Evolutionary conservation across 1,284 basidiomycete species (phyloP).

Genomic region (Gymnopus androsaceus): DNA sequence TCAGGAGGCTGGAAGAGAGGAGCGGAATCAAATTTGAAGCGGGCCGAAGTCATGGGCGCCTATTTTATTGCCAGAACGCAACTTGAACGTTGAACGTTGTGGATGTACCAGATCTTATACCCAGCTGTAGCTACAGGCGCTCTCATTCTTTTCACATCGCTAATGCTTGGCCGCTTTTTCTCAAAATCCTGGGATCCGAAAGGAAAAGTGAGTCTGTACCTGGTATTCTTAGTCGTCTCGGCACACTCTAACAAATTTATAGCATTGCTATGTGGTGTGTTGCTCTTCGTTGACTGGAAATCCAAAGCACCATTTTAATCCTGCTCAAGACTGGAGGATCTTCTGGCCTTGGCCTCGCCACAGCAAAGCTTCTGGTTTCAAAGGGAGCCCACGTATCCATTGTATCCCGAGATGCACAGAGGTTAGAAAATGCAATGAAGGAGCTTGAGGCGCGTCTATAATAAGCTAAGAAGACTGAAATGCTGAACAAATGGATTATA

Average conservation of each 20-base stretch:
- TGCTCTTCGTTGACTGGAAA: neutral
- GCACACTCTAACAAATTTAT: neutral
- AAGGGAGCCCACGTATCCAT: constrained; percentile 82
- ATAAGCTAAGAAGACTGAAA: neutral
- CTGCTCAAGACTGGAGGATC: constrained; percentile 82
- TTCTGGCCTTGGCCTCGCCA: constrained; percentile 74
- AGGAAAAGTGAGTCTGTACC: constrained; percentile 34
- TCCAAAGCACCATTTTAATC: neutral
- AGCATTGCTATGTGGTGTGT: constrained; percentile 8
- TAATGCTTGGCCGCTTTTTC: constrained; percentile 25
- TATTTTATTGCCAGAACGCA: too few species aligned
- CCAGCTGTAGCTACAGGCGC: neutral
- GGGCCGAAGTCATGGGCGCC: too few species aligned
- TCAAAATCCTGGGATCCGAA: constrained; percentile 46
- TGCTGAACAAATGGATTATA: neutral
- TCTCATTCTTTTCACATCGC: neutral
- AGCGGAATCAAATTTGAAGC: too few species aligned
- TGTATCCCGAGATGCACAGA: constrained; percentile 70
- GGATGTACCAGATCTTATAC: neutral
- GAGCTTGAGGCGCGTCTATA: constrained; percentile 58
- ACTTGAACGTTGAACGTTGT: too few species aligned
- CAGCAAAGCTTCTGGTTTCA: constrained; percentile 69
- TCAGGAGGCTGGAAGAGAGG: too few species aligned
- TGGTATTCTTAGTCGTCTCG: neutral
- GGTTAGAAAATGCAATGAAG: constrained; percentile 58